Conservation (phyloP, 1,284 basidiomycete genomes). For the Stereum hirsutum region DNA sequence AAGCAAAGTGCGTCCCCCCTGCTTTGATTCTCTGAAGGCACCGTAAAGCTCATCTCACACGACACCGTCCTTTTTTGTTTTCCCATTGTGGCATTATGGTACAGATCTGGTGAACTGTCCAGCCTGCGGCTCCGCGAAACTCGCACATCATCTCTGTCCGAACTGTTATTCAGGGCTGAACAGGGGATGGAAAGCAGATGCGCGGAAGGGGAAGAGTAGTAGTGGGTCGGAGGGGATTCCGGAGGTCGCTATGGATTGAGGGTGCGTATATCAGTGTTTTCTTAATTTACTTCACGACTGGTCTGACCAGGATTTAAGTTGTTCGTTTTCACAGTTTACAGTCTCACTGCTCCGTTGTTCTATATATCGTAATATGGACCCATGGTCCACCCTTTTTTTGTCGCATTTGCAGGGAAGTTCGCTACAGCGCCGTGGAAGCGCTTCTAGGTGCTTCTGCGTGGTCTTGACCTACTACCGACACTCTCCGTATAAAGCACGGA, state of each 20-base stretch:
- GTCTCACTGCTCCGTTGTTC: background rate
- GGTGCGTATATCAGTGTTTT: background rate
- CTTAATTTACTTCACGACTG: background rate
- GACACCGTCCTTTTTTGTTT: slow-evolving; percentile 1
- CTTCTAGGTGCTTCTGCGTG: no score
- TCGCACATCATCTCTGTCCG: slow-evolving; percentile 84
- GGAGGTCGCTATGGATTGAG: no score
- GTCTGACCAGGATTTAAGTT: no score
- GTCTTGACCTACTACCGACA: no score
- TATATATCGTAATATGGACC: no score
- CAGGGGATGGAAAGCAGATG: slow-evolving; percentile 49
- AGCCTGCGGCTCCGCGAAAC: slow-evolving; percentile 85
- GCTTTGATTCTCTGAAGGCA: slow-evolving; percentile 9
- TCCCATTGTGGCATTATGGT: slow-evolving; percentile 1
- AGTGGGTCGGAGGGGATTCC: background rate
- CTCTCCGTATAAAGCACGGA: no score
- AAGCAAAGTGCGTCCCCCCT: slow-evolving; percentile 65
- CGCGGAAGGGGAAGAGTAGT: slow-evolving; percentile 13
- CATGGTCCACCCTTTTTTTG: no score
- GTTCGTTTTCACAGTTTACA: background rate
- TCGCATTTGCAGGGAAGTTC: no score
- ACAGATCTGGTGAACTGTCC: slow-evolving; percentile 87
- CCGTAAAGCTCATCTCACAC: background rate
- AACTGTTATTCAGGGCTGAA: slow-evolving; percentile 78
- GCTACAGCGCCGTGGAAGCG: no score